phyloP scores from a whole-genome alignment of 345 rosid species.

The Linum tenue region DNA sequence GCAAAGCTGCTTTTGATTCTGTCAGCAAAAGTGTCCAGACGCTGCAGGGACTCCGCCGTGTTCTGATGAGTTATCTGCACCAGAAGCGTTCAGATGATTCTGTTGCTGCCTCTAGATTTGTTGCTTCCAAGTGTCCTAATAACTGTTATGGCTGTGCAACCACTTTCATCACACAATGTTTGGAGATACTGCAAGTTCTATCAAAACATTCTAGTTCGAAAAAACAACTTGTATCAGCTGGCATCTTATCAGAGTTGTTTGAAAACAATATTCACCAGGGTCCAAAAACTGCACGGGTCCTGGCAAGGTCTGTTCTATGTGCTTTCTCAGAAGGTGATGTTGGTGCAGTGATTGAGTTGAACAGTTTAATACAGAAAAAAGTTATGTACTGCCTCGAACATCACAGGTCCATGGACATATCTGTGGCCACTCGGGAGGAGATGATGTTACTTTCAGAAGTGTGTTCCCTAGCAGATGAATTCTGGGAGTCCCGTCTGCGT shows the following conservation, averaged over 20 bases:
- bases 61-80: constrained; percentile 91
- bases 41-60: constrained; percentile 93
- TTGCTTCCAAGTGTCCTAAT: constrained; percentile 80
- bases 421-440: constrained; percentile 87
- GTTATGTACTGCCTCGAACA: constrained; percentile 97
- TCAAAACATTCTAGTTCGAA: constrained; percentile 69
- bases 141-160: constrained; percentile 97
- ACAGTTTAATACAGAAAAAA: constrained; percentile 83
- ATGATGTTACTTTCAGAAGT: constrained; percentile 89
- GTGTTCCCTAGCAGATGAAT: constrained; percentile 90
- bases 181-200: constrained; percentile 77
- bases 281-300: constrained; percentile 78
- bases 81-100: constrained; percentile 66
- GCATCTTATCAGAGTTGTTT: constrained; percentile 79
- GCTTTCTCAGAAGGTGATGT: constrained; percentile 90
- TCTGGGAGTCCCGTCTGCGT: constrained; percentile 95
- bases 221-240: constrained; percentile 87
- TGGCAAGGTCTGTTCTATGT: constrained; percentile 90
- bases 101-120: constrained; percentile 56
- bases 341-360: constrained; percentile 75
- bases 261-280: constrained; percentile 98
- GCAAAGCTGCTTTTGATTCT: constrained; percentile 99
- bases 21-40: constrained; percentile 99
- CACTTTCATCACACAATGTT: constrained; percentile 87
- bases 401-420: constrained; percentile 97